These are phyloP conservation scores for Cutaneotrichosporon sp. DNA, from an alignment of 1,284 basidiomycete genomes.

Conservation along the genomic window DNA sequence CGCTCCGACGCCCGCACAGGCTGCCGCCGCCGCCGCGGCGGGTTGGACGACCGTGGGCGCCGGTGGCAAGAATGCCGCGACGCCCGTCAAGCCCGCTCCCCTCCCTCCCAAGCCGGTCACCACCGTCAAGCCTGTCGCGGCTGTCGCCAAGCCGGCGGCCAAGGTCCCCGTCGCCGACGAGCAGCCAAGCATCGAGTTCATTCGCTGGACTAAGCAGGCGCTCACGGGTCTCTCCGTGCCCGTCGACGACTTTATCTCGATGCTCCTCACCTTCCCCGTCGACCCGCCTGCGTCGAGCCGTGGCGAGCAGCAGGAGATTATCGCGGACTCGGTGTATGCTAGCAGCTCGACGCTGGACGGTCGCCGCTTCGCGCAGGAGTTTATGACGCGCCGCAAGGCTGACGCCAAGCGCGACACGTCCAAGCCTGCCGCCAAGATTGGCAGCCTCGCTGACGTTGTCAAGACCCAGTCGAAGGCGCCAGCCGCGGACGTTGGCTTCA, in stretches of 20 bases:
- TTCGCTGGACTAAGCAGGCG: conserved; percentile 86
- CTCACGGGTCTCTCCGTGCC: conserved; percentile 63
- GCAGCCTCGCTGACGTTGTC: conserved; percentile 61
- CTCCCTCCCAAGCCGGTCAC: conserved; percentile 31
- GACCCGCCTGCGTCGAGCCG: conserved; percentile 69
- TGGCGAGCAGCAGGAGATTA: conserved; percentile 71
- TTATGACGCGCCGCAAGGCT: conserved; percentile 77
- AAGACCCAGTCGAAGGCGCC: conserved; percentile 77
- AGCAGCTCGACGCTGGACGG: conserved; percentile 93
- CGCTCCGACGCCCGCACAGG: conserved; percentile 54
- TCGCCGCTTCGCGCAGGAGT: conserved; percentile 87
- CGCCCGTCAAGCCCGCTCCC: conserved; percentile 48
- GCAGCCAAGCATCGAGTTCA: conserved; percentile 78
- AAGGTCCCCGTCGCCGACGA: conserved; percentile 54
- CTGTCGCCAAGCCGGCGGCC: conserved; percentile 19
- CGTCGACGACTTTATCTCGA: conserved; percentile 88
- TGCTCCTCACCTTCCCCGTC: conserved; percentile 84
- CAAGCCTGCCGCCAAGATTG: conserved; percentile 21
- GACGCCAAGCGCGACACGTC: conserved; percentile 57
- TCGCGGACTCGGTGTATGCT: conserved; percentile 88
- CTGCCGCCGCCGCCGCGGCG: conserved; percentile 61
- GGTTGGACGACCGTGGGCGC: conserved; percentile 85
- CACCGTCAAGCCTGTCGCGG: conserved; percentile 22
- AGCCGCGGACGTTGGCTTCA: conserved; percentile 78
- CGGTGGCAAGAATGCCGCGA: conserved; percentile 62